phyloP scores from a whole-genome alignment of 176 grass and related monocot species.

The Carex cristatella region DNA sequence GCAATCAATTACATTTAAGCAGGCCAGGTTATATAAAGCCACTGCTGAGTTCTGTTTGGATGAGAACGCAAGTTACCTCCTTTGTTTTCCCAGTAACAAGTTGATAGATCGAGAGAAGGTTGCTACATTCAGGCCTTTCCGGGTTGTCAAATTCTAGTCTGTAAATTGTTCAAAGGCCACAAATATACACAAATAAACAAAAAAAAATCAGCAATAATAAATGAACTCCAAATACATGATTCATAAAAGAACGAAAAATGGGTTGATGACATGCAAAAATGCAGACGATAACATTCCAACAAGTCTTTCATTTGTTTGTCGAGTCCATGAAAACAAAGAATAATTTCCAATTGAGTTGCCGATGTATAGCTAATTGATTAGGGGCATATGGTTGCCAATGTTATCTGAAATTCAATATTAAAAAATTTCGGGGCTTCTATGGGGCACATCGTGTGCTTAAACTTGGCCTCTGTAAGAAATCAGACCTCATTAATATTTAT shows the following conservation, averaged over 20 bases:
- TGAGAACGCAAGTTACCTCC: constrained; percentile 47
- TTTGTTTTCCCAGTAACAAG: constrained; percentile 83
- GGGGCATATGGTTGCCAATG: neutral
- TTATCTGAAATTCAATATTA: neutral
- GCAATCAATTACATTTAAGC: neutral
- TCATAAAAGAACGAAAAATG: neutral
- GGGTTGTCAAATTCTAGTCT: constrained; percentile 89
- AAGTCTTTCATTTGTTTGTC: neutral
- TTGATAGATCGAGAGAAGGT: constrained; percentile 90
- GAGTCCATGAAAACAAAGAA: neutral
- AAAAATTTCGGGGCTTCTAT: neutral
- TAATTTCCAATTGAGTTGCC: neutral
- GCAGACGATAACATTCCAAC: neutral
- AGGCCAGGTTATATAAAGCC: neutral
- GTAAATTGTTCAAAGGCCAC: constrained; percentile 18
- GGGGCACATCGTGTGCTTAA: neutral
- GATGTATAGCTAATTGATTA: neutral
- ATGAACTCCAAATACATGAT: neutral
- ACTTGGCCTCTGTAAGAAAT: neutral
- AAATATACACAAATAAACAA: neutral
- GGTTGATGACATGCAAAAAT: neutral
- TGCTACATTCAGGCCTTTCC: constrained; percentile 92
- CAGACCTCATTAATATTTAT: neutral
- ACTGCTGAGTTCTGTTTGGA: constrained; percentile 4
- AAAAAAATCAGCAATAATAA: neutral